A percentile compares a stretch with the other conserved stretches of the same genome.
Conservation (phyloP, 2,329 filamentous ascomycete species). For the Aureobasidium sp. region DNA sequence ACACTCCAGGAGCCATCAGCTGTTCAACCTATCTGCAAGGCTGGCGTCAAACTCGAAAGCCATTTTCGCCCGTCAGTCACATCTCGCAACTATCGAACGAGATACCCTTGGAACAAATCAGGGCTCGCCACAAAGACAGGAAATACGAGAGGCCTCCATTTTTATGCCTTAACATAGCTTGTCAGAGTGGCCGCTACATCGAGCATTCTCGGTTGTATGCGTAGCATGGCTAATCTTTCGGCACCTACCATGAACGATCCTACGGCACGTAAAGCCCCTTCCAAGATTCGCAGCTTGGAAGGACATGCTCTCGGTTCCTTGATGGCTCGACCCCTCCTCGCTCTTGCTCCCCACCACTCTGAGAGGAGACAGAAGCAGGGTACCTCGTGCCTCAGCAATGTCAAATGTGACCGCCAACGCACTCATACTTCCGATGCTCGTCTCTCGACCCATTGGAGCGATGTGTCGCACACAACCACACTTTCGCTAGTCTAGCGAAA, state of each 20-base stretch:
- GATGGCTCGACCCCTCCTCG: slow-evolving; percentile 5
- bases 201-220: not conserved
- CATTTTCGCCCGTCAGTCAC: slow-evolving; percentile 2
- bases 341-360: not conserved
- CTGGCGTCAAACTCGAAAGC: slow-evolving; percentile 6
- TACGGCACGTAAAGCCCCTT: not conserved
- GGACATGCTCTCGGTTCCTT: not conserved
- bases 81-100: not conserved
- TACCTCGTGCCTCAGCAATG: not conserved
- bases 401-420: slow-evolving; percentile 9
- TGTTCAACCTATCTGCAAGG: slow-evolving; percentile 7
- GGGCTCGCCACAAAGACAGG: not conserved
- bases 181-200: not conserved
- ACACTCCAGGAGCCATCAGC: not conserved
- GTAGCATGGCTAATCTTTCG: not conserved
- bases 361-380: not conserved
- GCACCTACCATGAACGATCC: not conserved
- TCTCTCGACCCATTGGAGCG: not conserved
- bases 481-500: not conserved
- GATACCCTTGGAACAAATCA: not conserved
- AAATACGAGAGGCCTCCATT: not conserved
- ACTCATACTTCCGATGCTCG: slow-evolving; percentile 2
- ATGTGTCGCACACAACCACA: slow-evolving; percentile 9
- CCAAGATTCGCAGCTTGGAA: not conserved
- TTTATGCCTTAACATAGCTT: not conserved